Base-by-base conservation (phyloP, 2,329 filamentous ascomycete genomes). In the Blastomyces gilchristii region DNA sequence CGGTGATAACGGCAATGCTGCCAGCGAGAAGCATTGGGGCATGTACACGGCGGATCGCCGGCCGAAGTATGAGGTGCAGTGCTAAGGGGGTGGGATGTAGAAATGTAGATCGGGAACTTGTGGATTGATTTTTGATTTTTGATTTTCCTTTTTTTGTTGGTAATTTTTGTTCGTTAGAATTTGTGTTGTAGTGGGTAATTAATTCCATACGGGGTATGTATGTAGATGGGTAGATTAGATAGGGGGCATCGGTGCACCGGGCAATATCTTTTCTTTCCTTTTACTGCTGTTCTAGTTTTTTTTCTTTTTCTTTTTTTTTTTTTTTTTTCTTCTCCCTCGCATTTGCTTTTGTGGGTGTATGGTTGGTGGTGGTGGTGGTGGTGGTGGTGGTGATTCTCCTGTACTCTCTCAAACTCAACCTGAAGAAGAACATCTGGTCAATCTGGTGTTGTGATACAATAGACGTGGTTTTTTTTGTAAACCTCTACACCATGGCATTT, bases 11-110 rank as follows among this genome's bases (percentile, higher is more conserved):
- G 87, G 87, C 66, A 74, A 81, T 67, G 74, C 77, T 12, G 82
- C 80, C 58, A 82, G 87, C 69, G 86, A 89, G 81, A 85, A 81
- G 45, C 81, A 87, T 69, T 89, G 87, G 87, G 87, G 87, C 69
- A 83, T 85, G 52, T 88, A 86, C 81, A 84, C 80, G 52, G 78
- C 80, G 0, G 80, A 85, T 65, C 79, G 85, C 68, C 78, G 77
- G 71, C 64, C 77, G 65, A 88, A 88, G 79, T 87, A 80, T 72
- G 71, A 76, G 61, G 72, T 80, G 52, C 72, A 75, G 66, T 83
- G 81, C 73, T 77, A 77, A 34, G 6, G 12, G 14, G 52, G 16
- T 5, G 28, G 28, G n/a, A 28, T 69, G 65, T n/a, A 63, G 58
- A 22, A 22, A 2, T 31, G 28, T 31, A 31, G 28, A 2, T 65